Conservation (phyloP, 2,329 filamentous ascomycete species). For the Trichothecium sympodiale region DNA sequence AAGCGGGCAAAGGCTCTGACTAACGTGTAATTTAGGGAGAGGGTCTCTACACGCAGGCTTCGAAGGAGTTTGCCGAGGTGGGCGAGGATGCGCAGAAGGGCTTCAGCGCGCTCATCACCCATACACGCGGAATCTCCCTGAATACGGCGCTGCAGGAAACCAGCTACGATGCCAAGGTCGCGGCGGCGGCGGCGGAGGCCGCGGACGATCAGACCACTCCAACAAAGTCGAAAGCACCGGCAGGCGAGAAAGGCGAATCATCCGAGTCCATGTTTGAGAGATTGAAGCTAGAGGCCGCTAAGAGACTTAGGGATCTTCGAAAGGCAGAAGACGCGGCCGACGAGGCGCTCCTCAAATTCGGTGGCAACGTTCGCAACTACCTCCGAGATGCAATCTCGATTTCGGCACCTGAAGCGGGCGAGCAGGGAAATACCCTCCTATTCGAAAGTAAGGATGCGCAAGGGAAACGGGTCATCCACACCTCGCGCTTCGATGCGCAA, state of each 20-base stretch:
- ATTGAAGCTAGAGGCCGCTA: slow-evolving; percentile 66
- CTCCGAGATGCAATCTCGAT: slow-evolving; percentile 84
- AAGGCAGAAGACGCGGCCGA: slow-evolving; percentile 91
- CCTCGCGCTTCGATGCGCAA: slow-evolving; percentile 88
- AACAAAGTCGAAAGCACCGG: slow-evolving; percentile 26
- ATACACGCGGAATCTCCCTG: slow-evolving; percentile 64
- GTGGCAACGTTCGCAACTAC: slow-evolving; percentile 80
- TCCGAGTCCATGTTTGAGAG: slow-evolving; percentile 61
- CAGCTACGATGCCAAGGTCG: slow-evolving; percentile 19
- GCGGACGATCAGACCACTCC: slow-evolving; percentile 33
- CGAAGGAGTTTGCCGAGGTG: slow-evolving; percentile 63
- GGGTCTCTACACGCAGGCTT: slow-evolving; percentile 67
- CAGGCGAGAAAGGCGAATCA: slow-evolving; percentile 31
- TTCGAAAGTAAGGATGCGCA: slow-evolving; percentile 90
- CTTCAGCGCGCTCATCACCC: slow-evolving; percentile 61
- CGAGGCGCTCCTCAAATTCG: slow-evolving; percentile 86
- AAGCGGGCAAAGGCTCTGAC: slow-evolving; percentile 1
- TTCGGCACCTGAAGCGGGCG: slow-evolving; percentile 54
- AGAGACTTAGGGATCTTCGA: slow-evolving; percentile 79
- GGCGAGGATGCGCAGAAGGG: slow-evolving; percentile 75
- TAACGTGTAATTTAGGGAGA: slow-evolving; percentile 49
- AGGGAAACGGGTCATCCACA: slow-evolving; percentile 89
- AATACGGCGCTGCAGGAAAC: slow-evolving; percentile 27
- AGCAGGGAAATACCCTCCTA: slow-evolving; percentile 52
- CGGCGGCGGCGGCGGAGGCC: slow-evolving; percentile 2